Percentiles rank a stretch among this genome's conserved stretches.
These are phyloP conservation scores for Termitomyces bulborhizus DNA, from an alignment of 768 basidiomycete species.

Conservation along the genomic window DNA sequence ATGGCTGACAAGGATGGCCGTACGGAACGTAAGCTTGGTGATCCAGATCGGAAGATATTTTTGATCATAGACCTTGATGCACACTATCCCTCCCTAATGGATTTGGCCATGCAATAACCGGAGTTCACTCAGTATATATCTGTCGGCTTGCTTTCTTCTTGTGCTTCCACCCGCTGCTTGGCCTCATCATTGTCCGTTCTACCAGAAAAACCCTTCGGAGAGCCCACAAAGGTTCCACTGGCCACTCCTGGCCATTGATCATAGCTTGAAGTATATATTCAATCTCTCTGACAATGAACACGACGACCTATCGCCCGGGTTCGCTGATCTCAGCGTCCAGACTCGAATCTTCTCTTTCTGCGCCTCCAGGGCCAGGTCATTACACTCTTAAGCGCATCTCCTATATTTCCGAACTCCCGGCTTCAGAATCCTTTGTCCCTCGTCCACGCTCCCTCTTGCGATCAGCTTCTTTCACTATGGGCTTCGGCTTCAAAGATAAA, in stretches of 20 bases:
- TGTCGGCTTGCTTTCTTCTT: background rate
- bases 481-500: constrained; percentile 28
- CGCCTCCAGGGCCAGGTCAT: constrained; percentile 21
- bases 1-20: constrained; percentile 8
- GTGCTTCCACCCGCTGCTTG: background rate
- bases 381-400: constrained; percentile 34
- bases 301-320: constrained; percentile 5
- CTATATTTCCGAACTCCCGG: constrained; percentile 19
- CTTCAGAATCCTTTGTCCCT: constrained; percentile 11
- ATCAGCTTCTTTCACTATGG: constrained; percentile 31
- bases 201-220: background rate
- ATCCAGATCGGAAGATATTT: constrained; percentile 9
- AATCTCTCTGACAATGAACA: constrained; percentile 10
- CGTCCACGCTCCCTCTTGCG: constrained; percentile 20
- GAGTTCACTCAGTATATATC: constrained; percentile 2
- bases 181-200: constrained; percentile 2
- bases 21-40: background rate
- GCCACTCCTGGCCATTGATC: constrained; percentile 1
- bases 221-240: background rate
- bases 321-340: constrained; percentile 9
- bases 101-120: constrained; percentile 9
- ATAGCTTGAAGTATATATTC: constrained; percentile 10
- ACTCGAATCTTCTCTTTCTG: constrained; percentile 7
- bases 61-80: background rate
- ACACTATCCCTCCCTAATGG: constrained; percentile 6